Percentiles rank a stretch among this genome's conserved stretches.
Conservation (phyloP, 257 asterid species). For the Capsicum rhomboideum region DNA sequence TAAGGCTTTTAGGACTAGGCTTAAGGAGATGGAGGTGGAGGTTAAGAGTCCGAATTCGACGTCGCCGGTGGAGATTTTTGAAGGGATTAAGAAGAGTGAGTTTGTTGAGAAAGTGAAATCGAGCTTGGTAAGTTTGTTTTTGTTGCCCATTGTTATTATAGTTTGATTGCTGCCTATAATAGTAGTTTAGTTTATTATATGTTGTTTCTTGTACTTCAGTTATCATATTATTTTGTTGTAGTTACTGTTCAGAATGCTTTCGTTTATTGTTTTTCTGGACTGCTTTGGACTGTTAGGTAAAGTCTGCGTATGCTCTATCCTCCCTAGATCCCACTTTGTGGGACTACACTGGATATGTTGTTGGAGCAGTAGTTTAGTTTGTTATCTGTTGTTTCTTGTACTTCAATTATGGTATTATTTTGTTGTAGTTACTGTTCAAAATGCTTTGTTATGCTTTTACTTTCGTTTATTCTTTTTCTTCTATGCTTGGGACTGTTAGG, state of each 20-base stretch:
- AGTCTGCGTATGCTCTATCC: background rate
- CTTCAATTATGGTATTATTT: too few species aligned
- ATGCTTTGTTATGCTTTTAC: too few species aligned
- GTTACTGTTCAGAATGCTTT: too few species aligned
- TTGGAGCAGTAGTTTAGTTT: too few species aligned
- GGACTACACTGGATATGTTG: background rate
- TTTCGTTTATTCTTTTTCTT: too few species aligned
- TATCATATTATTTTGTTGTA: background rate
- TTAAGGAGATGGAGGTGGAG: constrained; percentile 74
- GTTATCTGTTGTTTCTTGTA: too few species aligned
- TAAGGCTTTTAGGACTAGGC: constrained; percentile 52
- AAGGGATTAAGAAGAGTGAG: constrained; percentile 86
- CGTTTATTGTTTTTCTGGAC: too few species aligned
- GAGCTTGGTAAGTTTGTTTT: constrained; percentile 57
- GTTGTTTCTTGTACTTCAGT: background rate
- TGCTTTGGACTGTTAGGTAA: background rate
- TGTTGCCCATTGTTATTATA: background rate
- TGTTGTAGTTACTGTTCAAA: too few species aligned
- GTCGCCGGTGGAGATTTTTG: constrained; percentile 46
- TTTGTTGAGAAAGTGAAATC: constrained; percentile 83
- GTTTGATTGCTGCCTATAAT: too few species aligned
- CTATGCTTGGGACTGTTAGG: too few species aligned
- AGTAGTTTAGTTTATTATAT: too few species aligned
- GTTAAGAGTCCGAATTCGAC: constrained; percentile 44
- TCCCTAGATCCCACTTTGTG: background rate